These are phyloP conservation scores for Coprinopsis marcescibilis DNA, from an alignment of 768 basidiomycete genomes.

Conservation along the genomic window DNA sequence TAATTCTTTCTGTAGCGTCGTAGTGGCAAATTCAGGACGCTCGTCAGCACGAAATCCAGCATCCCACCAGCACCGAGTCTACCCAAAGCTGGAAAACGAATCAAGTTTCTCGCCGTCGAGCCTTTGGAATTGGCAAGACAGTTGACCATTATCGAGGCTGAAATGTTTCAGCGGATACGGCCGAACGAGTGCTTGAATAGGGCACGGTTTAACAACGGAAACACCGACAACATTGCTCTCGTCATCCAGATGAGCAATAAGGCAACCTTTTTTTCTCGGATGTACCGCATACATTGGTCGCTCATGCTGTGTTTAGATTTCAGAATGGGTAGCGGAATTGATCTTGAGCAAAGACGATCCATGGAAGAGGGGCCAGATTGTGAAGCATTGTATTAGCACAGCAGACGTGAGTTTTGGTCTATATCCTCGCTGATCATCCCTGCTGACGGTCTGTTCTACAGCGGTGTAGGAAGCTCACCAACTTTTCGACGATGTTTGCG, in stretches of 20 bases:
- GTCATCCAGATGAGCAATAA: conserved; percentile 85
- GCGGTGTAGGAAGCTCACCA: conserved; percentile 84
- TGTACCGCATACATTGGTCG: background rate
- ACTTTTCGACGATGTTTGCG: conserved; percentile 92
- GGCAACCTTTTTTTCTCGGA: conserved; percentile 32
- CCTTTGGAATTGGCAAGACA: conserved; percentile 87
- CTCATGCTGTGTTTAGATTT: conserved; percentile 48
- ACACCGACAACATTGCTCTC: conserved; percentile 74
- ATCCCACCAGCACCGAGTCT: conserved; percentile 69
- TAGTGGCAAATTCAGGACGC: no score
- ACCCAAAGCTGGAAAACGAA: conserved; percentile 61
- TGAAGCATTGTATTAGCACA: conserved; percentile 85
- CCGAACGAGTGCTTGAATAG: conserved; percentile 85
- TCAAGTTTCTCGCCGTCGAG: conserved; percentile 81
- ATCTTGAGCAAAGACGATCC: conserved; percentile 75
- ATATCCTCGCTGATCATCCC: no score
- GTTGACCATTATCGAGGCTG: conserved; percentile 83
- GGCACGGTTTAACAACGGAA: conserved; percentile 64
- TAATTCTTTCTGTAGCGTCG: no score
- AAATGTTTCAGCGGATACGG: conserved; percentile 77
- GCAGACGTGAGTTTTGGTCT: conserved; percentile 65
- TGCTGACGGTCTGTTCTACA: conserved; percentile 24
- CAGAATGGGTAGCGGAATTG: conserved; percentile 83
- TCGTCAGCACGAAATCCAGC: conserved; percentile 41
- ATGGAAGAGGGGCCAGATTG: conserved; percentile 66